These are phyloP conservation scores for Boletus sp. DNA, from an alignment of 768 basidiomycete species.

Conservation along the genomic window DNA sequence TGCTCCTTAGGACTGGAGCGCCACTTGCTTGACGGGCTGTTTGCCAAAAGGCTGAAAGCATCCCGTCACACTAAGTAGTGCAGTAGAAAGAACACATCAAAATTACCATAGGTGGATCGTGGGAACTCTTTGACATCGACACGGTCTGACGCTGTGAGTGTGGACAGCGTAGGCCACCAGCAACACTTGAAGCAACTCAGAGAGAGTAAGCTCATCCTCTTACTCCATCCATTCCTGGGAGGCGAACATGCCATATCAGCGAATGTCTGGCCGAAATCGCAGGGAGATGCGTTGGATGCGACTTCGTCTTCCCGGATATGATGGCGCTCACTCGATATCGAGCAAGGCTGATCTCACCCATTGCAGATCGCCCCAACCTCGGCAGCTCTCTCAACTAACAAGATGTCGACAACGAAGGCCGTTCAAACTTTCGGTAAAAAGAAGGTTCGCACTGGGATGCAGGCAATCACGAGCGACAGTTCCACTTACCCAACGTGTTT, in stretches of 20 bases:
- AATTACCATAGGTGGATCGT: constrained; percentile 25
- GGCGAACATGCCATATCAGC: neutral
- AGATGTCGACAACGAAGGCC: constrained; percentile 80
- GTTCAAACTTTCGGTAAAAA: constrained; percentile 99
- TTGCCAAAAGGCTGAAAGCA: constrained; percentile 21
- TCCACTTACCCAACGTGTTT: constrained; percentile 2
- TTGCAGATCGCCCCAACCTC: constrained; percentile 19
- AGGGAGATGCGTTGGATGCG: constrained; percentile 40
- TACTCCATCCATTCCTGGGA: neutral
- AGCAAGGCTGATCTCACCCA: constrained; percentile 18
- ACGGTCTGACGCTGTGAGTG: neutral
- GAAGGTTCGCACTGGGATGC: constrained; percentile 60
- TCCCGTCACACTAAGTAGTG: neutral
- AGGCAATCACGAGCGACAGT: neutral
- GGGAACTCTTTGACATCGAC: constrained; percentile 17
- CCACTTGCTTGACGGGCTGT: constrained; percentile 13
- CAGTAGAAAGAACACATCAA: neutral
- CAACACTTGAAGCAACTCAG: constrained; percentile 31
- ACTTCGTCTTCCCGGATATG: constrained; percentile 36
- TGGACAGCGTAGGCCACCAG: constrained; percentile 8
- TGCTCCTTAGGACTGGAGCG: neutral
- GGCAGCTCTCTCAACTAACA: constrained; percentile 29
- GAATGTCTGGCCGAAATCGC: constrained; percentile 21
- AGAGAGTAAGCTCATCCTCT: constrained; percentile 39
- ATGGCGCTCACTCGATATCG: constrained; percentile 6